Evolutionary conservation across 306 rosid species (phyloP), one percentile per base, ranked within the genome.

Genomic region (Prunus mume): DNA sequence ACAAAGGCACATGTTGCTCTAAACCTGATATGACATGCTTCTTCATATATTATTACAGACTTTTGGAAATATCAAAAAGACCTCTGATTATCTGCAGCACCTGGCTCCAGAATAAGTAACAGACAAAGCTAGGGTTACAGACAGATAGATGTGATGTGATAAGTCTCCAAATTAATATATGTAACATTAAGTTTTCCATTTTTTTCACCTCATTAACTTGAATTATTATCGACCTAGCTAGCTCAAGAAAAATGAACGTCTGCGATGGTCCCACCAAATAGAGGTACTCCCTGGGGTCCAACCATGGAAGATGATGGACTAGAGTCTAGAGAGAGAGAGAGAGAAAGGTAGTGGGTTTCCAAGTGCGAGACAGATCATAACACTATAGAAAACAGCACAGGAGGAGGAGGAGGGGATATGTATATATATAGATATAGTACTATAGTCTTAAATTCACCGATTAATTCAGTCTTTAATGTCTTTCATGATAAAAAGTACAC

Each of bases 291-390:
- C 9, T 57, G 60, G 54, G 81, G 27, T 27, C 76, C 68, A 28
- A 19, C 8, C n/a, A 20, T 38, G 49, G 64, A 63, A 74, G 68
- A 27, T 82, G 47, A 65, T 67, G 81, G 76, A 60, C 80, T 66
- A 49, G n/a, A 51, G 72, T 4, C 20, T 8, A 30, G 17, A 28
- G 45, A 38, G 43, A 34, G 41, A 62, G 15, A 62, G 67, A 38
- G 43, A 38, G 9, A 75, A 68, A 74, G 72, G 72, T 83, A 69
- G 79, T 83, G 85, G 83, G 87, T 86, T 83, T 38, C 51, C 77
- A 30, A 87, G 89, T 85, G 89, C 83, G 80, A 80, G 79, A 85
- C 91, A 90, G 85, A 65, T 83, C 76, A 88, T 75, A 38, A 45
- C 57, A 20, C 41, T 69, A 22, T n/a, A 9, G 12, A 6, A 30